Conservation (phyloP, 2,329 filamentous ascomycete species). For the Ramularia collo-cygni region DNA sequence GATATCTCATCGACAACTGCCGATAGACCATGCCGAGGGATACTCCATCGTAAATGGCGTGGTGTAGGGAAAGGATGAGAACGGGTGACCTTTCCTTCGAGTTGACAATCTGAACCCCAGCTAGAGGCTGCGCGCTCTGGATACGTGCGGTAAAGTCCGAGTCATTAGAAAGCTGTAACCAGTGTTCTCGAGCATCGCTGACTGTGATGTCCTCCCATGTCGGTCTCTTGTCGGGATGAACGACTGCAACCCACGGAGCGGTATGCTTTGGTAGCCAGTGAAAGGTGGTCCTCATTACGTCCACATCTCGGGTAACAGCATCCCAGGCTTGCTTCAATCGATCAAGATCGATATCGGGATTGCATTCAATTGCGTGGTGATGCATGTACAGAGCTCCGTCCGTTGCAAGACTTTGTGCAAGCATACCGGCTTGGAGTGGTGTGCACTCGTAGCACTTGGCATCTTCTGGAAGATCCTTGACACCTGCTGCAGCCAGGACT, state of each 20-base stretch:
- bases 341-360: constrained; percentile 2
- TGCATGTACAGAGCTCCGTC: constrained; percentile 12
- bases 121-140: constrained; percentile 3
- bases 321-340: constrained; percentile 9
- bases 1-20: constrained; percentile 6
- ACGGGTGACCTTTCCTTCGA: constrained; percentile 2
- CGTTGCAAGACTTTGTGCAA: constrained; percentile 11
- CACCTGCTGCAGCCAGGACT: neutral
- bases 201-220: constrained; percentile 3
- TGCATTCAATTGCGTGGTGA: constrained; percentile 9
- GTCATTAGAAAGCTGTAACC: constrained; percentile 4
- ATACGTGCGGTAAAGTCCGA: constrained; percentile 7
- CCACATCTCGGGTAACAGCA: constrained; percentile 3
- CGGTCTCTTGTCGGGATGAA: constrained; percentile 2
- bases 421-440: constrained; percentile 13
- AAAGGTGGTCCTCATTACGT: constrained; percentile 12
- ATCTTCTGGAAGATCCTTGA: neutral
- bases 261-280: constrained; percentile 8
- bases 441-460: constrained; percentile 8
- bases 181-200: constrained; percentile 3
- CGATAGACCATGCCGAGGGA: constrained; percentile 11
- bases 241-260: constrained; percentile 11
- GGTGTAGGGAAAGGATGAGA: constrained; percentile 13
- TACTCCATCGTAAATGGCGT: constrained; percentile 17
- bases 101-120: constrained; percentile 3